Evolutionary conservation across 1,284 basidiomycete genomes (phyloP), one percentile per base, ranked within the genome.

Genomic region (Cryptococcus sp.): DNA sequence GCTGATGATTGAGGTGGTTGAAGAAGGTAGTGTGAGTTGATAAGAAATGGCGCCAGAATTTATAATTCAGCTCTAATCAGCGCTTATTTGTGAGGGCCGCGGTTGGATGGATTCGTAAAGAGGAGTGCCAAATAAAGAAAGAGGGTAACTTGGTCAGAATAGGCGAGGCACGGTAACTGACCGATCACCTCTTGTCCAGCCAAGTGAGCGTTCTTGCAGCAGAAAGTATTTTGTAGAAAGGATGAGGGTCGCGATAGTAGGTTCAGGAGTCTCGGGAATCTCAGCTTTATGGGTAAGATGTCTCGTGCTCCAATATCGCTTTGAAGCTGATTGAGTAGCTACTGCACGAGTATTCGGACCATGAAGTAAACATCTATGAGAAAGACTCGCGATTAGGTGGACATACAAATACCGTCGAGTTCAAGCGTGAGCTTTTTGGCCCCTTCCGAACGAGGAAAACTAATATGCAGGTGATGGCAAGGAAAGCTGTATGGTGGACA

Each of bases 301-400:
- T n/a, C 45, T 34, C 31, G 21, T 25, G 16, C 48, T 46, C 18
- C 18, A 43, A 23, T 45, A 21, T 14, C 19, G 14, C 9, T 4
- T 36, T 24, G 24, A 7, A 23, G n/a, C 13, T 9, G 9, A 40
- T 21, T 32, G 19, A 25, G 10, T 50, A 81, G 81, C 72, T 83
- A 14, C 76, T 91, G 56, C 90, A 91, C 67, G 85, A 91, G 66
- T 78, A 85, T 65, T 87, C 85, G 44, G 80, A 84, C 40, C 86
- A 89, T 69, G 82, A 87, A 66, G 87, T 89, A 3, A 85, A 90
- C 62, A 75, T 91, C 0, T 90, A 84, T 68, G 88, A 91, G 68
- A 78, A 83, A 1, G 83, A 84, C 46, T 69, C 73, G 45, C 80
- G 84, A 47, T 80, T 84, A 0, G 88, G 88, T 19, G 88, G 88